Evolutionary conservation across 1,284 basidiomycete species (phyloP), one percentile per base, ranked within the genome.

Genomic region (Moesziomyces sp.): DNA sequence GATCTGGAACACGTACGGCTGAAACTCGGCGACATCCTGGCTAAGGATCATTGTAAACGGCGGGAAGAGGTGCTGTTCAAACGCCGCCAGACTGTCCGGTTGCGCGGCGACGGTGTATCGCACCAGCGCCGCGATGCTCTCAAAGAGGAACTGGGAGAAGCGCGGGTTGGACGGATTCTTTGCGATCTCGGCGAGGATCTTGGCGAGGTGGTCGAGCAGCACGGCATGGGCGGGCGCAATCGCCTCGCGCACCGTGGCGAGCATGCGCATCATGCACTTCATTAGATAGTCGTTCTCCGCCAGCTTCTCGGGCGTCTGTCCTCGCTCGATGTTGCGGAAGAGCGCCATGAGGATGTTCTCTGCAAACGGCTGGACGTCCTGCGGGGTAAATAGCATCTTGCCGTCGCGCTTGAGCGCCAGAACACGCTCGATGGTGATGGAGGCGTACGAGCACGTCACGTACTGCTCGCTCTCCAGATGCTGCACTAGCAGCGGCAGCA

Each of bases 221-320:
- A 86, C 86, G 63, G 90, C 88, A 78, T 91, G 91, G 3, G 86
- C 87, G 0, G 91, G 89, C 0, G 88, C 90, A 44, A 98, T 87
- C 4, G 89, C 88, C 78, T 93, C 90, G 10, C 93, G 88, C 5
- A 93, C 92, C 0, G 93, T 97, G 56, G 97, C 88, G 78, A 98
- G 91, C 47, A 98, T 90, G 45, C 96, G 90, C 93, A 98, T 96
- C 23, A 90, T 90, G 93, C 96, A 97, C 87, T 94, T 95, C 93
- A 98, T 98, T 55, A 98, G 86, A 85, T 97, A 93, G 84, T 99
- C 96, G 81, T 99, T 99, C 84, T 98, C 95, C 0, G 97, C 93
- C 28, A 97, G 89, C 86, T 97, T 97, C 83, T 97, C 93, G 0
- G 96, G 91, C 1, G 93, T 92, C 0, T 88, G 88, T n/a, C 90